Base-by-base conservation (phyloP, 208 protist species). In the Leishmania amazonensis region DNA sequence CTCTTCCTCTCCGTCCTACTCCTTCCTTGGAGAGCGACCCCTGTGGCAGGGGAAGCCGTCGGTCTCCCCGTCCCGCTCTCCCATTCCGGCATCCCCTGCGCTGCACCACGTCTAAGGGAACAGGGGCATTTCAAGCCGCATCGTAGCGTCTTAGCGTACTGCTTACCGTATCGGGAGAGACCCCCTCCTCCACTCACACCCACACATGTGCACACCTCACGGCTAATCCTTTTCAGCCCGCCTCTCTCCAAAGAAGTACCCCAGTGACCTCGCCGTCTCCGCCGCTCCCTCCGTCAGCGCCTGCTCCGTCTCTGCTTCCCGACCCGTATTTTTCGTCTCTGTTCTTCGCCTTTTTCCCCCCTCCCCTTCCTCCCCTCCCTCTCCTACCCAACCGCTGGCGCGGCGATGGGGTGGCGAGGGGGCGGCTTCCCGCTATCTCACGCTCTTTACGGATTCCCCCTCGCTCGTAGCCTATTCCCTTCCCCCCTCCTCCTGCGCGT, bases 221-320 rank as follows among this genome's bases (percentile, higher is more conserved):
- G 21, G 21, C 38, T n/a, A 47, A 38, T 72, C 31, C 21, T 5
- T 68, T 3, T 42, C 67, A n/a, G 67, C 31, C 62, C 0, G 2
- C 67, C 15, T 68, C 40, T n/a, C 67, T 47, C 40, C 67, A 64
- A 64, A n/a, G 19, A 8, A 15, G 58, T 31, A 64, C 58, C 19
- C 58, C 13, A 31, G 58, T 35, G 58, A 8, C 68, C 68, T 49
- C 45, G 8, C 45, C 42, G 9, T 31, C 8, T 57, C 7, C 42
- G 13, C 73, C 2, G 17, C 47, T 58, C 45, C 35, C 42, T 82
- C 58, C 24, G 31, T 75, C n/a, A 75, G 17, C 24, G 31, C 21
- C 28, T 68, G 54, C 70, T 45, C 31, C 19, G 38, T 80, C 76
- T 79, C 78, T 35, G 21, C 42, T 71, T 81, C 19, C 31, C 74